A percentile compares a stretch with the other conserved stretches of the same genome.
These are phyloP conservation scores for Bjerkandera adusta DNA, from an alignment of 1,284 basidiomycete genomes.

Conservation along the genomic window DNA sequence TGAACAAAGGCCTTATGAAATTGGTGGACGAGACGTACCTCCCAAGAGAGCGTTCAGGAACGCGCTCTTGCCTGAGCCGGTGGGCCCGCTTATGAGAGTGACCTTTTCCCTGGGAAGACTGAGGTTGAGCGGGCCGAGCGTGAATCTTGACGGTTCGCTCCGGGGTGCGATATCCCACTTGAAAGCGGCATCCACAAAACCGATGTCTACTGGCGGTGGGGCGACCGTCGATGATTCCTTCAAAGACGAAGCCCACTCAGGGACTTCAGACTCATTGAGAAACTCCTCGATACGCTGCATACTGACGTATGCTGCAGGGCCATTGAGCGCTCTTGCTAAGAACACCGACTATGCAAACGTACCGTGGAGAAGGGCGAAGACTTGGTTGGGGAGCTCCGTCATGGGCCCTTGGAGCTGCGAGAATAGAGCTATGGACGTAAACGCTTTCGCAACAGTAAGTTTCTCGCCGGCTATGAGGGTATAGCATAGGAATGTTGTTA, in stretches of 20 bases:
- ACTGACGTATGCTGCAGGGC: constrained; percentile 55
- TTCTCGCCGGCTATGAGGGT: constrained; percentile 56
- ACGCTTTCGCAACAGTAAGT: constrained; percentile 66
- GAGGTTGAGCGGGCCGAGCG: constrained; percentile 58
- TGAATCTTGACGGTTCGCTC: constrained; percentile 37
- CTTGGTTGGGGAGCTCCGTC: constrained; percentile 57
- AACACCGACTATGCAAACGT: constrained; percentile 11
- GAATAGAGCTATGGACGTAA: constrained; percentile 67
- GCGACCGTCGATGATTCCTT: constrained; percentile 22
- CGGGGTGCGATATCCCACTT: constrained; percentile 49
- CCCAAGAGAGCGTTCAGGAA: constrained; percentile 64
- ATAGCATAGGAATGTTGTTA: constrained; percentile 62
- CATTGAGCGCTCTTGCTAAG: neutral
- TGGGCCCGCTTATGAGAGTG: constrained; percentile 69
- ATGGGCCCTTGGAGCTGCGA: constrained; percentile 63
- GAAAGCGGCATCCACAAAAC: constrained; percentile 54
- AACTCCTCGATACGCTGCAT: constrained; percentile 69
- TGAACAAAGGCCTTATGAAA: neutral
- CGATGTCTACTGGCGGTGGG: constrained; percentile 33
- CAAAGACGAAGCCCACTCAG: constrained; percentile 63
- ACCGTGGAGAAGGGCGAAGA: constrained; percentile 66
- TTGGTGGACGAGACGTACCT: constrained; percentile 51
- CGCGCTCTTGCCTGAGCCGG: constrained; percentile 80
- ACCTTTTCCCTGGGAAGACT: constrained; percentile 58
- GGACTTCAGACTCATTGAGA: constrained; percentile 61